Percentiles rank a stretch among this genome's conserved stretches.
Conservation (phyloP, 2,329 filamentous ascomycete genomes). For the Lecanosticta acicola region DNA sequence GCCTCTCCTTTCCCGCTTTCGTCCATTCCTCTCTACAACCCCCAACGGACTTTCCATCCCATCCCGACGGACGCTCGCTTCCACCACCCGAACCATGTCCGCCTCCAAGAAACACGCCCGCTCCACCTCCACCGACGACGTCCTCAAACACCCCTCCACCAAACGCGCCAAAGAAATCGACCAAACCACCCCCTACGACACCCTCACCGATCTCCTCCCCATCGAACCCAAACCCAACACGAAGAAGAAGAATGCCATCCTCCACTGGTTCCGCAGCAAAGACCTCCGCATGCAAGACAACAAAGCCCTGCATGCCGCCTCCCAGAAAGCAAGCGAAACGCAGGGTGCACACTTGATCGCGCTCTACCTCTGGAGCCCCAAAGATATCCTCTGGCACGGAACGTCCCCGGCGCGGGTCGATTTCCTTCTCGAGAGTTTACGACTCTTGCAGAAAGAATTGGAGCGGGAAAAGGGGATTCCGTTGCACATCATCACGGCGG, state of each 20-base stretch:
- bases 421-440: constrained; percentile 44
- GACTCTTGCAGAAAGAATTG: constrained; percentile 43
- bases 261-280: constrained; percentile 50
- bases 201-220: constrained; percentile 37
- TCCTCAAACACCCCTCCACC: constrained; percentile 40
- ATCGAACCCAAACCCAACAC: constrained; percentile 30
- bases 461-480: constrained; percentile 44
- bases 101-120: constrained; percentile 19
- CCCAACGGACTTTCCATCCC: not conserved
- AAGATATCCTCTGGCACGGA: constrained; percentile 48
- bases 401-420: constrained; percentile 46
- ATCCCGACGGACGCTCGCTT: no score
- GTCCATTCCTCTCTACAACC: not conserved
- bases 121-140: constrained; percentile 17
- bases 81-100: constrained; percentile 8
- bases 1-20: not conserved
- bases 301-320: constrained; percentile 43
- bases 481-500: constrained; percentile 41
- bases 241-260: constrained; percentile 36
- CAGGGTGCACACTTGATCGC: constrained; percentile 41
- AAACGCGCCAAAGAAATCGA: constrained; percentile 49
- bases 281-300: constrained; percentile 49
- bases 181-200: constrained; percentile 39
- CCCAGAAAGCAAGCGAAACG: constrained; percentile 41
- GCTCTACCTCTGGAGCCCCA: constrained; percentile 43